Evolutionary conservation across 805 yeast species (phyloP).

Genomic region (Barnettozyma sucrosica): DNA sequence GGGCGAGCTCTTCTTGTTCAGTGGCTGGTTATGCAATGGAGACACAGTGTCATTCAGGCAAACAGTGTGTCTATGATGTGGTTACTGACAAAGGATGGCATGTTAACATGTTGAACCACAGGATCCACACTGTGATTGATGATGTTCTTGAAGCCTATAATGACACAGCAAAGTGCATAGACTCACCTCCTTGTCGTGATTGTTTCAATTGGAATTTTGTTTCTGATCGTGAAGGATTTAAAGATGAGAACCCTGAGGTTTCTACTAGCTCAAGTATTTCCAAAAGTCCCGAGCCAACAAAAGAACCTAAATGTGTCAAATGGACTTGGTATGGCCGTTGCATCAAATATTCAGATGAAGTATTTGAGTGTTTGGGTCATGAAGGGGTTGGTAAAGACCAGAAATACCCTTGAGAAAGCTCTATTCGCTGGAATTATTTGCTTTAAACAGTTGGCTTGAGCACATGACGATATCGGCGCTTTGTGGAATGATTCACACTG

Average conservation of each 20-base stretch:
- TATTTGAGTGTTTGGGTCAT: background rate
- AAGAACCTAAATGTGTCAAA: slow-evolving; percentile 25
- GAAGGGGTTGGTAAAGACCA: background rate
- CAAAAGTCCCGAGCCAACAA: slow-evolving; percentile 15
- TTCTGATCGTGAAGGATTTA: slow-evolving; percentile 29
- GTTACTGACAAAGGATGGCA: slow-evolving; percentile 89
- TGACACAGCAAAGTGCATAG: slow-evolving; percentile 65
- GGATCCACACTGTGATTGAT: slow-evolving; percentile 87
- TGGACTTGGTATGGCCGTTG: slow-evolving; percentile 58
- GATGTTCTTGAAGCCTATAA: slow-evolving; percentile 69
- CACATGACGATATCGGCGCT: no score
- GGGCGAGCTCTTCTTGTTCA: slow-evolving; percentile 84
- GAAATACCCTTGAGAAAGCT: background rate
- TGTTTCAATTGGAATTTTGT: slow-evolving; percentile 86
- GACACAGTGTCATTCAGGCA: slow-evolving; percentile 89
- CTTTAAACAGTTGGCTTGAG: background rate
- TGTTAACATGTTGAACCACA: slow-evolving; percentile 79
- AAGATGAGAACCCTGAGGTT: slow-evolving; percentile 3
- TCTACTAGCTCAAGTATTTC: slow-evolving; percentile 2
- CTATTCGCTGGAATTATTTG: background rate
- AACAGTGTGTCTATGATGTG: slow-evolving; percentile 81
- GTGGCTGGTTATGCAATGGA: slow-evolving; percentile 97
- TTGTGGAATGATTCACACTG: no score
- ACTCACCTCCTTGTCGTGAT: slow-evolving; percentile 81
- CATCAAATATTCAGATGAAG: slow-evolving; percentile 29